Evolutionary conservation across 179 eudicot species (phyloP), one percentile per base, ranked within the genome.

Genomic region (Patellifolia procumbens): DNA sequence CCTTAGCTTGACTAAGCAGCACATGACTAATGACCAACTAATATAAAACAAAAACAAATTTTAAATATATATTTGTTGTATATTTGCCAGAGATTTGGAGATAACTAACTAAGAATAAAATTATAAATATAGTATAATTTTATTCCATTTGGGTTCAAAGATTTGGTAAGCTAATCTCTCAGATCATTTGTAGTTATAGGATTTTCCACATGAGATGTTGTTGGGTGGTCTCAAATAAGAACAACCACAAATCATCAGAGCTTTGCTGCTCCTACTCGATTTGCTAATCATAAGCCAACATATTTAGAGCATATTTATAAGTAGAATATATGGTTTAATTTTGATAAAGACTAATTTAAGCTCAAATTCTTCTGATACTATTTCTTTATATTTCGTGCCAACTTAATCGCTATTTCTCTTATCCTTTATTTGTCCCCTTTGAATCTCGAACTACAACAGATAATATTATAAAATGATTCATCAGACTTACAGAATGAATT

Each of bases 161-260:
- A 64, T 37, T 64, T 64, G 68, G 68, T 64, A n/a, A 17, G 35
- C 46, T 35, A 64, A 13, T 20, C 12, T 64, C 6, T n/a, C 68
- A 34, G 61, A 60, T 74, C 49, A 34, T 37, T 75, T 7, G 46
- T 46, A 39, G n/a, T 32, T 35, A 51, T 62, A 73, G 61, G 84
- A 72, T 74, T 61, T 65, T 66, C 62, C 77, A 77, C 79, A 80
- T 63, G 74, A 53, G 68, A 70, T 45, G 70, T 77, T 76, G 68
- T 81, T 48, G 77, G 46, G 72, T 74, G 79, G 66, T 76, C 76
- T 70, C 73, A 46, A 61, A 26, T 72, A 78, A 43, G 71, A 81
- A 82, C 86, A 81, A 70, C 62, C 74, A 73, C 49, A 55, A 77
- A 72, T 82, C 87, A 69, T 60, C 61, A 32, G 59, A 83, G 85